Base-by-base conservation (phyloP, 768 basidiomycete species). In the Coprinopsis sp. region DNA sequence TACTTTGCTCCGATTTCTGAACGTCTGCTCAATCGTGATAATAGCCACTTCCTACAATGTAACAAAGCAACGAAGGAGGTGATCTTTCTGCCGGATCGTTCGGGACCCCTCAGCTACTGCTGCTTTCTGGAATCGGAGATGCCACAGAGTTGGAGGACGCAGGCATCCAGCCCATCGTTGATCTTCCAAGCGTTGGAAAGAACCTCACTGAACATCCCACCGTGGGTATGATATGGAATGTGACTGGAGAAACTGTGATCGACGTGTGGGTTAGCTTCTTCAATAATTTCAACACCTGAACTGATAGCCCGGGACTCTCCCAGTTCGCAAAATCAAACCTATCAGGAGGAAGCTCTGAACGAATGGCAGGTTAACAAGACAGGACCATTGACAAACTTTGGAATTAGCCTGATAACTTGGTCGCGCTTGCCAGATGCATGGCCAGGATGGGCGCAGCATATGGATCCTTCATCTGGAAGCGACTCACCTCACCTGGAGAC, bases 341-440 rank as follows among this genome's bases (percentile, higher is more conserved):
- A 7, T 5, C 40, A 7, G n/a, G 19, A 4, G 27, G 40, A 42
- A n/a, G 4, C 7, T 5, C 24, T 53, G n/a, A 22, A 14, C 5
- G 31, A 49, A 25, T 53, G 52, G 52, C 28, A 42, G 14, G 27
- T n/a, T 24, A 48, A 28, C 58, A 52, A 60, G 8, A 60, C 57
- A 1, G 61, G 64, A 6, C 58, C 61, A 8, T 23, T 38, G 34
- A 25, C 23, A n/a, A 2, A 61, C 57, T 54, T 72, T 62, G 44
- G 69, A 58, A 46, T 61, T 54, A 49, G 74, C 55, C 30, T 66
- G 64, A 30, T 66, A 50, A 31, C 50, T 39, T 51, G 54, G 53
- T 12, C 57, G 51, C 47, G 71, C 60, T 48, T 50, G 61, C 62
- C 70, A 58, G 68, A 31, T 64, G 60, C 14, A 60, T 55, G 52